Base-by-base conservation (phyloP, 2,329 filamentous ascomycete genomes). In the Trichophyton simii region DNA sequence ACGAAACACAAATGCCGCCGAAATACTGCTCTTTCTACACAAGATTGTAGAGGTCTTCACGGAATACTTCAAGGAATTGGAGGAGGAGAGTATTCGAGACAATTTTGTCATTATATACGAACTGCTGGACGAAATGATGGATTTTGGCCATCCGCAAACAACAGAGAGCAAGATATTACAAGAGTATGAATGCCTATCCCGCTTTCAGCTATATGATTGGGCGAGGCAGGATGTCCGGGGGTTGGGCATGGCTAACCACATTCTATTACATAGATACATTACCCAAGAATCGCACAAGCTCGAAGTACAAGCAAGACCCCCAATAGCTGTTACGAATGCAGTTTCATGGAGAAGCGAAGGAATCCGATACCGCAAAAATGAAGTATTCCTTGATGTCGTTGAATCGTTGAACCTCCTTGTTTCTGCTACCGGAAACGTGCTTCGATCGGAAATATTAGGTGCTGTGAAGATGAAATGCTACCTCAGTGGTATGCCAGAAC, bases 401-500 rank as follows among this genome's bases (percentile, higher is more conserved):
- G 94, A 99, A 77, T 95, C 89, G 57, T 84, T 99, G 70, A 99
- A 99, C 76, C 84, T 99, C 41, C 84, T 99, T 20, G 94, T 99
- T 20, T 95, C 90, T 60, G 85, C 91, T 61, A 95, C 90, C 69
- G 94, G 94, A 74, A 97, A 96, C 72, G 94, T 99, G 3, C 79
- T 99, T 63, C 87, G 94, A 25, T 96, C 91, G 6, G 94, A 99
- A 78, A 99, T 99, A 68, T 81, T 99, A 25, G 94, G 94, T 61
- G 91, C 94, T 50, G 87, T 99, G 75, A 99, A 99, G 79, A 96
- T 99, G 94, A 99, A 99, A 78, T 99, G 94, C 77, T 99, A 99
- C 72, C 82, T 99, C 15, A 96, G 90, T 55, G 94, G 94, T 62
- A 99, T 99, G 94, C 94, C 94, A 9, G 94, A 99, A 77, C 77